A percentile compares a stretch with the other conserved stretches of the same genome.
These are phyloP conservation scores for Pseudopithomyces chartarum DNA, from an alignment of 2,329 filamentous ascomycete genomes.

Conservation along the genomic window DNA sequence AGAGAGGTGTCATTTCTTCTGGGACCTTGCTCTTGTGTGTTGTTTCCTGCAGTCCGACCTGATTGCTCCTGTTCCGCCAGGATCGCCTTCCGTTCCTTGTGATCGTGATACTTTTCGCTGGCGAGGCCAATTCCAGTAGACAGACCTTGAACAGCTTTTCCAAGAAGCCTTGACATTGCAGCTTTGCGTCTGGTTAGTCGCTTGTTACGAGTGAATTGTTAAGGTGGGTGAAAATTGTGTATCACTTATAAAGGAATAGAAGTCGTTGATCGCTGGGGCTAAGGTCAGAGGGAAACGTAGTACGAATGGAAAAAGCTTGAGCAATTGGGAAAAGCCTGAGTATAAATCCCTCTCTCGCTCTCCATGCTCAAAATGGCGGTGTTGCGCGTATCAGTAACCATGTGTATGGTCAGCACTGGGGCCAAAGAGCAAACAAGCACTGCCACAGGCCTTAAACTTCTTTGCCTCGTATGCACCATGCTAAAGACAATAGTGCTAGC, in stretches of 20 bases:
- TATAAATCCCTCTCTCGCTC: background rate
- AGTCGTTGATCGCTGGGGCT: background rate
- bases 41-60: background rate
- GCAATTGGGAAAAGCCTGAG: background rate
- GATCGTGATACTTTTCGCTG: conserved; percentile 21
- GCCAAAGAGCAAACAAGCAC: background rate
- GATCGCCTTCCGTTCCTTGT: conserved; percentile 19
- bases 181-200: background rate
- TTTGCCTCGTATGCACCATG: background rate
- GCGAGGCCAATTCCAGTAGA: conserved; percentile 19
- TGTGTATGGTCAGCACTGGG: background rate
- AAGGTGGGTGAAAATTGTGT: background rate
- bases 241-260: background rate
- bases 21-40: background rate
- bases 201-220: background rate
- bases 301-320: background rate
- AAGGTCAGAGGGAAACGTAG: background rate
- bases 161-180: conserved; percentile 1
- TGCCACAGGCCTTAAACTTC: background rate
- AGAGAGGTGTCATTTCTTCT: background rate
- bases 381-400: background rate
- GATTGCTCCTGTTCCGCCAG: conserved; percentile 8
- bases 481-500: background rate
- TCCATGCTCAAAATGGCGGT: background rate
- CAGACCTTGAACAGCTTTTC: conserved; percentile 11